Percentiles rank a stretch among this genome's conserved stretches.
Conservation (phyloP, 2,329 filamentous ascomycete genomes). For the Talaromyces verruculosus region DNA sequence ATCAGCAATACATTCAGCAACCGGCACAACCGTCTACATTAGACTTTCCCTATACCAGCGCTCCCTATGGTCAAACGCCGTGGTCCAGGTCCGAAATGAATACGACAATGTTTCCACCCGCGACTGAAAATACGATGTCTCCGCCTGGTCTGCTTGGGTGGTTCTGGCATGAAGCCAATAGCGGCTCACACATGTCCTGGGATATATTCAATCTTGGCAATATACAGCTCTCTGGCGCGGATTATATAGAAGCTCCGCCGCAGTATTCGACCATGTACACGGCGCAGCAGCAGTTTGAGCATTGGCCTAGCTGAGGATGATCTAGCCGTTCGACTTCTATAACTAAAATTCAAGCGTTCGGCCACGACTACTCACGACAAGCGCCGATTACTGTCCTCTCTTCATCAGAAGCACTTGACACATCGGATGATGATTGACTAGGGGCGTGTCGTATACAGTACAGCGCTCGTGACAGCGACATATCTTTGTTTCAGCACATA, state of each 20-base stretch:
- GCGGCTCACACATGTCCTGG: constrained; percentile 16
- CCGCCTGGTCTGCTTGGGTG: constrained; percentile 18
- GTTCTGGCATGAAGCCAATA: constrained; percentile 15
- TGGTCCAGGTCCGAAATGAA: constrained; percentile 8
- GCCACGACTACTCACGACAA: not conserved
- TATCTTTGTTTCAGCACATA: not conserved
- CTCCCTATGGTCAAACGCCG: constrained; percentile 11
- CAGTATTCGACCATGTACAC: constrained; percentile 9
- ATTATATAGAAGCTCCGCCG: constrained; percentile 15
- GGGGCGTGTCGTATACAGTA: not conserved
- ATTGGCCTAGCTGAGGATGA: constrained; percentile 5
- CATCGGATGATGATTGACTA: not conserved
- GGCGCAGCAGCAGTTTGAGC: constrained; percentile 11
- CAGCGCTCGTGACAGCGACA: not conserved
- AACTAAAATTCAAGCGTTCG: not conserved
- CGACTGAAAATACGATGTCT: constrained; percentile 6
- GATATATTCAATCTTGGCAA: constrained; percentile 18
- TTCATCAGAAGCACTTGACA: not conserved
- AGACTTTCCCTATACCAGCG: not conserved
- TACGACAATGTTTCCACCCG: constrained; percentile 8
- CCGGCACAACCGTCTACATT: not conserved
- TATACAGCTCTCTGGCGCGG: constrained; percentile 10
- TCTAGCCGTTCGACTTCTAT: not conserved
- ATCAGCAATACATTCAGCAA: not conserved
- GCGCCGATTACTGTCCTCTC: too few relatives aligned